Evolutionary conservation across 805 yeast species (phyloP).

Genomic region (Nadsonia fulvescens): DNA sequence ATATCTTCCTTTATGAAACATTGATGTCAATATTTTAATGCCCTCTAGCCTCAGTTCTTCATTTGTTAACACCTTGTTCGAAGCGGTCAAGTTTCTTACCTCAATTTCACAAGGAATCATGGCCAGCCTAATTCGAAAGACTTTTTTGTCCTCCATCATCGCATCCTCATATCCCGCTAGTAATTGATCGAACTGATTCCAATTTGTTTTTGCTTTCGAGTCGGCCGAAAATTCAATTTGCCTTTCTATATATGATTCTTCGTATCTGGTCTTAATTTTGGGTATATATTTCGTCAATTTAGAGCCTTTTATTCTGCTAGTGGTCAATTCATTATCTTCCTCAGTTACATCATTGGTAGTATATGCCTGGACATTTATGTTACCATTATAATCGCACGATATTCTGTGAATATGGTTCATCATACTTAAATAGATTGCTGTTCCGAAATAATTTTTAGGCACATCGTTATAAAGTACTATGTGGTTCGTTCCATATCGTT

Average conservation of each 20-base stretch:
- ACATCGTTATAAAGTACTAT: no score
- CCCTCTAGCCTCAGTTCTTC: slow-evolving; percentile 95
- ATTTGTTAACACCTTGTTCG: slow-evolving; percentile 44
- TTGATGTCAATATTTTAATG: slow-evolving; percentile 37
- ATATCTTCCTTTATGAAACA: slow-evolving; percentile 41
- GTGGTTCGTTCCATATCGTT: no score
- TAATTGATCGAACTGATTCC: slow-evolving; percentile 84
- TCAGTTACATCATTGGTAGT: slow-evolving; percentile 6
- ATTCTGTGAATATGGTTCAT: slow-evolving; percentile 78
- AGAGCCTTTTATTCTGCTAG: no score
- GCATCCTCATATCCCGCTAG: slow-evolving; percentile 84
- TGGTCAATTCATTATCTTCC: slow-evolving; percentile 4
- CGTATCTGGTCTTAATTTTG: no score
- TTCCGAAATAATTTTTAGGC: slow-evolving; percentile 27
- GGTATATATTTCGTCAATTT: no score
- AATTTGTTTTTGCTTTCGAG: no score
- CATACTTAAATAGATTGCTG: slow-evolving; percentile 55
- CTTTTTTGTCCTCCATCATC: slow-evolving; percentile 30
- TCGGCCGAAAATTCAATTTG: no score
- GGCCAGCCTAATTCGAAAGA: slow-evolving; percentile 66
- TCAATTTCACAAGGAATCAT: slow-evolving; percentile 61
- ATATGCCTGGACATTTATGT: slow-evolving; percentile 66
- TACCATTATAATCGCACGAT: slow-evolving; percentile 50
- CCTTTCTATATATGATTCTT: no score
- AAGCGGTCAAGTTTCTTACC: no score